Percentiles rank a stretch among this genome's conserved stretches.
Conservation (phyloP, 108 stramenopile species). For the Fragilaria crotonensis region DNA sequence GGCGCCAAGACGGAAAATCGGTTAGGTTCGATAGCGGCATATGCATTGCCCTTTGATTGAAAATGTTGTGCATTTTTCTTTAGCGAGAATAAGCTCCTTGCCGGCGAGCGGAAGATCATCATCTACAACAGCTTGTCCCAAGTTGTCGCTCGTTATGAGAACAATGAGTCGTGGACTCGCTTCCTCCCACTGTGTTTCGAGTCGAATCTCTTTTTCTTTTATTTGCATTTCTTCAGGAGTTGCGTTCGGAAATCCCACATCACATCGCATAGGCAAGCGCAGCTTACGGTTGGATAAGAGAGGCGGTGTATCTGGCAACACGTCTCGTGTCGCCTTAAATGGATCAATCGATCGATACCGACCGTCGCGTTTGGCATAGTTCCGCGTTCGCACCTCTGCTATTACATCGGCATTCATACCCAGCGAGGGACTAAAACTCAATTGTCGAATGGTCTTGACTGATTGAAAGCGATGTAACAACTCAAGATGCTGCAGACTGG, state of each 20-base stretch:
- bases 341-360: slow-evolving; percentile 64
- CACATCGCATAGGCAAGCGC: slow-evolving; percentile 63
- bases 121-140: slow-evolving; percentile 27
- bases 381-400: not conserved
- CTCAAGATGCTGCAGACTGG: slow-evolving; percentile 35
- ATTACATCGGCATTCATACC: slow-evolving; percentile 16
- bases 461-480: slow-evolving; percentile 33
- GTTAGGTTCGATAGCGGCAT: slow-evolving; percentile 13
- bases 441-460: slow-evolving; percentile 31
- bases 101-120: slow-evolving; percentile 58
- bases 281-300: slow-evolving; percentile 47
- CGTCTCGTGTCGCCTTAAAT: slow-evolving; percentile 28
- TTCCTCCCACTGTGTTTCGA: slow-evolving; percentile 80
- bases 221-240: slow-evolving; percentile 43
- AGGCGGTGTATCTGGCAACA: slow-evolving; percentile 48
- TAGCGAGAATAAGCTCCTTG: slow-evolving; percentile 43
- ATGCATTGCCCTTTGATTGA: slow-evolving; percentile 1
- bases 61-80: slow-evolving; percentile 37
- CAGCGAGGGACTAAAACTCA: slow-evolving; percentile 45
- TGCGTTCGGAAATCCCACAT: slow-evolving; percentile 78
- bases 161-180: slow-evolving; percentile 67
- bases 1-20: slow-evolving; percentile 59
- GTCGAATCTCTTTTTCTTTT: slow-evolving; percentile 63
- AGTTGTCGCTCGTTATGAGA: slow-evolving; percentile 42
- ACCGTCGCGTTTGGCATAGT: slow-evolving; percentile 23